These are phyloP conservation scores for Vitis amurensis DNA, from an alignment of 164 flowering plant genomes.

Conservation along the genomic window DNA sequence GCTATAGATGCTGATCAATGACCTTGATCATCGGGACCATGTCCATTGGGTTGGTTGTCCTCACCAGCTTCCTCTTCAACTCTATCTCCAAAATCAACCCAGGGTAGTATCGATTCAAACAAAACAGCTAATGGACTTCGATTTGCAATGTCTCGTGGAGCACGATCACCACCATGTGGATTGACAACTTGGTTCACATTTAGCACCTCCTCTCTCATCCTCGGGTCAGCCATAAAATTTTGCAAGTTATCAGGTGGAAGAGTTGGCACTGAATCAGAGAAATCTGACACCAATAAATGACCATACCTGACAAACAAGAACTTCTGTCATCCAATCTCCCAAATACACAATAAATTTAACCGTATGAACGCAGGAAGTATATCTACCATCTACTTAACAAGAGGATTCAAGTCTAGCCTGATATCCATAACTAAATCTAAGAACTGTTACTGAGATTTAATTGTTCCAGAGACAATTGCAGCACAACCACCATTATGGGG, in stretches of 20 bases:
- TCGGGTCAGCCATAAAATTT: slow-evolving; percentile 67
- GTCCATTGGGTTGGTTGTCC: slow-evolving; percentile 25
- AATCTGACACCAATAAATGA: slow-evolving; percentile 78
- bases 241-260: slow-evolving; percentile 86
- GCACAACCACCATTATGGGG: not conserved
- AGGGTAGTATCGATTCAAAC: slow-evolving; percentile 80
- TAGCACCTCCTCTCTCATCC: slow-evolving; percentile 40
- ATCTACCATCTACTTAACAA: not conserved
- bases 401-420: not conserved
- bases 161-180: slow-evolving; percentile 28
- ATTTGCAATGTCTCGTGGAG: slow-evolving; percentile 57
- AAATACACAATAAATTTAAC: not conserved
- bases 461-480: not conserved
- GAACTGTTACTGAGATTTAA: too few species aligned
- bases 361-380: not conserved
- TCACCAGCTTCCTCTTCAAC: slow-evolving; percentile 30
- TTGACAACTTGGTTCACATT: slow-evolving; percentile 30
- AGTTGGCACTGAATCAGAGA: slow-evolving; percentile 72
- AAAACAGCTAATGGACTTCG: slow-evolving; percentile 64
- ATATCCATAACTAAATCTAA: not conserved
- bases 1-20: not conserved
- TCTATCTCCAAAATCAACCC: slow-evolving; percentile 55
- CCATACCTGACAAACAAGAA: slow-evolving; percentile 52
- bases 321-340: not conserved
- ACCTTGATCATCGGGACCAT: slow-evolving; percentile 20